Percentiles rank a stretch among this genome's conserved stretches.
Conservation (phyloP, 2,329 filamentous ascomycete genomes). For the Sclerotinia glacialis region DNA sequence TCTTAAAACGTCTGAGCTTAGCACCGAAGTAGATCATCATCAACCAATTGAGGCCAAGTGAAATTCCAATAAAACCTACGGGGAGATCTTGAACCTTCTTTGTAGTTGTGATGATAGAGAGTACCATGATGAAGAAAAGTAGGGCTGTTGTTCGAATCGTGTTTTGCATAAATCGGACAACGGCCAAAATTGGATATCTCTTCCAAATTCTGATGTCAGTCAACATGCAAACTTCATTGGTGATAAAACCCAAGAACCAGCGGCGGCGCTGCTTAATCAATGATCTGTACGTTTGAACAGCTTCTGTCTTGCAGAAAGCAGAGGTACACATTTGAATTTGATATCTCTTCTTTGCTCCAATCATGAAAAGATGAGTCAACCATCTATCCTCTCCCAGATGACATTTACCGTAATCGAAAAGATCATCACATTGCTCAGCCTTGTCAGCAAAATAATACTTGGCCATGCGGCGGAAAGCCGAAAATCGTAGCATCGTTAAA, state of each 20-base stretch:
- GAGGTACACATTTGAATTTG: conserved; percentile 98
- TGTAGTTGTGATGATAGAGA: conserved; percentile 81
- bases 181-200: conserved; percentile 79
- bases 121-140: conserved; percentile 88
- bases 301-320: conserved; percentile 97
- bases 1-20: conserved; percentile 84
- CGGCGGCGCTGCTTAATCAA: conserved; percentile 90
- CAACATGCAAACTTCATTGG: conserved; percentile 97
- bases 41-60: conserved; percentile 87
- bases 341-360: conserved; percentile 85
- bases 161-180: conserved; percentile 92
- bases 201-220: conserved; percentile 91
- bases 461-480: conserved; percentile 92
- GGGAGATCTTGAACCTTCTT: conserved; percentile 77
- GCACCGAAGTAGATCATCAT: conserved; percentile 95
- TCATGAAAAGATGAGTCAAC: conserved; percentile 99
- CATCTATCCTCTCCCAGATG: conserved; percentile 94
- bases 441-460: conserved; percentile 99
- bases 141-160: conserved; percentile 92
- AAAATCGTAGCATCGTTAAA: conserved; percentile 93
- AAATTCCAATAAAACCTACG: conserved; percentile 90
- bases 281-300: conserved; percentile 81
- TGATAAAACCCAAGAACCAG: conserved; percentile 97
- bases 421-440: conserved; percentile 88
- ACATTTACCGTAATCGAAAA: conserved; percentile 95